Conservation (phyloP, 2,329 filamentous ascomycete genomes). For the Xylaria sp. region DNA sequence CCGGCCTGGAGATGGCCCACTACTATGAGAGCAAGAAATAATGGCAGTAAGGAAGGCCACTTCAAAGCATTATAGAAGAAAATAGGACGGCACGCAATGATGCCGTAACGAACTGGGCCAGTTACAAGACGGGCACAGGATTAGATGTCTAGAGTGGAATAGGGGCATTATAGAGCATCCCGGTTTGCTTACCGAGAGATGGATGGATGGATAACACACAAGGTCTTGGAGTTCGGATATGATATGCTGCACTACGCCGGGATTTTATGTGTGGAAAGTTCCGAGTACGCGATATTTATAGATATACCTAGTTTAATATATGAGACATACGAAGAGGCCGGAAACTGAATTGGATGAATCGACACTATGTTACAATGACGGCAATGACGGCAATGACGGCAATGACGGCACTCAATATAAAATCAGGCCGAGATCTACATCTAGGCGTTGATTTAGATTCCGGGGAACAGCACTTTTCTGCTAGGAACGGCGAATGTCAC, state of each 20-base stretch:
- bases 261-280: not conserved
- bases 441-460: not conserved
- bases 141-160: slow-evolving; percentile 26
- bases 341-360: not conserved
- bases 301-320: slow-evolving; percentile 32
- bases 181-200: not conserved
- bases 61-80: not conserved
- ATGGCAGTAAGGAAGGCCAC: slow-evolving; percentile 15
- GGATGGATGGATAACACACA: slow-evolving; percentile 10
- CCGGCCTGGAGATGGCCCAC: slow-evolving; percentile 95
- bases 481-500: not conserved
- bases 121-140: slow-evolving; percentile 27
- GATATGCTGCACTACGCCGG: slow-evolving; percentile 6
- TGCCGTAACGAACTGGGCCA: slow-evolving; percentile 30
- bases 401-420: not conserved
- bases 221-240: slow-evolving; percentile 30
- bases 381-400: too few species aligned
- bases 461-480: not conserved
- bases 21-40: slow-evolving; percentile 75
- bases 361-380: not conserved
- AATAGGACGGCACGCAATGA: slow-evolving; percentile 8
- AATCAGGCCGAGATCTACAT: not conserved
- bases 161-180: slow-evolving; percentile 29
- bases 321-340: slow-evolving; percentile 35
- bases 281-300: slow-evolving; percentile 19